Conservation (phyloP, 306 rosid genomes). For the Pterocarpus santalinus region DNA sequence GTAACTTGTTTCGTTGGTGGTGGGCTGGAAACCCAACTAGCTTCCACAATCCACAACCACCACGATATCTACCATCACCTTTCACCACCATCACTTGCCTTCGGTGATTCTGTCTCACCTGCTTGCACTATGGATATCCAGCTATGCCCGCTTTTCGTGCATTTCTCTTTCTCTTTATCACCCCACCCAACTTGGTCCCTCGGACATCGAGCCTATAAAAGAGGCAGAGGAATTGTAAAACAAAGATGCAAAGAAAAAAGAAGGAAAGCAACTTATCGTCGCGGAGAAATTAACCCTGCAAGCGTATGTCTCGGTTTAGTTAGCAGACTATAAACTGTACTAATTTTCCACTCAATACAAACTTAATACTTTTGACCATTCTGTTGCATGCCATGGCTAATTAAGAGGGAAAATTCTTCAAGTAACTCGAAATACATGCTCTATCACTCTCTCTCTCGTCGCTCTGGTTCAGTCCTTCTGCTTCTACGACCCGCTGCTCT, state of each 20-base stretch:
- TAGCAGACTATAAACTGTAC: slow-evolving; percentile 31
- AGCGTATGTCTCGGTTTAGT: slow-evolving; percentile 14
- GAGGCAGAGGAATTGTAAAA: slow-evolving; percentile 1
- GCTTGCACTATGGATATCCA: slow-evolving; percentile 40
- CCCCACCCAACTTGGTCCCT: slow-evolving; percentile 47
- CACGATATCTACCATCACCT: slow-evolving; percentile 36
- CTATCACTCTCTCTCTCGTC: not conserved
- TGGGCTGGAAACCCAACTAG: slow-evolving; percentile 52
- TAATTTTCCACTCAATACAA: slow-evolving; percentile 22
- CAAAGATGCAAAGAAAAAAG: not conserved
- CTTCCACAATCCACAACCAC: slow-evolving; percentile 41
- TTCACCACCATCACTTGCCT: slow-evolving; percentile 31
- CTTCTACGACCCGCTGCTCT: slow-evolving; percentile 38
- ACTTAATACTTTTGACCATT: slow-evolving; percentile 12
- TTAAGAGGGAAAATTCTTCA: slow-evolving; percentile 24
- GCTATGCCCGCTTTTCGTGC: slow-evolving; percentile 13
- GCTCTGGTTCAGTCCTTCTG: slow-evolving; percentile 22
- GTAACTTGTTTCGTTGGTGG: slow-evolving; percentile 34
- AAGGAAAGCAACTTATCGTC: slow-evolving; percentile 16
- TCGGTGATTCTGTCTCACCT: slow-evolving; percentile 52
- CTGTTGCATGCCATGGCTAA: slow-evolving; percentile 6
- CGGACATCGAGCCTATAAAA: slow-evolving; percentile 50
- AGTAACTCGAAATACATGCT: slow-evolving; percentile 20
- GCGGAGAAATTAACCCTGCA: slow-evolving; percentile 22
- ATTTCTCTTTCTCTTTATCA: slow-evolving; percentile 36